These are phyloP conservation scores for Ceratocystis alfenasii DNA, from an alignment of 2,329 filamentous ascomycete species.

Conservation along the genomic window DNA sequence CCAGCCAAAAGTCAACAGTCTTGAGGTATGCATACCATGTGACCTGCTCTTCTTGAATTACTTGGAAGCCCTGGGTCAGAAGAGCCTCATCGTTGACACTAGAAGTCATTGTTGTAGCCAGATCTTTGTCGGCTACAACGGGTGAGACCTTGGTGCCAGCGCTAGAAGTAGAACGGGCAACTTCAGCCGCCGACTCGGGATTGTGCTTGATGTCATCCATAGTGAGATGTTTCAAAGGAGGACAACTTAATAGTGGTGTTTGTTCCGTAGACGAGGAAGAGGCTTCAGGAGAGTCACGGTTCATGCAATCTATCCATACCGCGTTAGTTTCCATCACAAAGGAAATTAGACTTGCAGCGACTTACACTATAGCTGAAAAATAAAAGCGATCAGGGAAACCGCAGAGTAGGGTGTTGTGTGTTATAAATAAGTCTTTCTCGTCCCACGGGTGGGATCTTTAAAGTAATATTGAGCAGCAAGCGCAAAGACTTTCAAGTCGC, in stretches of 20 bases:
- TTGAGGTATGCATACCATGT: conserved; percentile 63
- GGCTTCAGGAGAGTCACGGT: background rate
- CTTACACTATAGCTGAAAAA: background rate
- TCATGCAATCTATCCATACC: conserved; percentile 3
- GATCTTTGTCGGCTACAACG: conserved; percentile 19
- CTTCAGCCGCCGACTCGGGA: background rate
- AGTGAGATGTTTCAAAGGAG: conserved; percentile 23
- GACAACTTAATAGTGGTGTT: conserved; percentile 15
- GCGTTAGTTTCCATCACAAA: background rate
- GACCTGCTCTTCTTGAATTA: conserved; percentile 42
- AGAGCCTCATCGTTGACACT: conserved; percentile 29
- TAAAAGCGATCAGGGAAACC: background rate
- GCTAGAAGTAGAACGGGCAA: conserved; percentile 20
- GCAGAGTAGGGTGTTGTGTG: background rate
- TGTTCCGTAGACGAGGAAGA: conserved; percentile 3
- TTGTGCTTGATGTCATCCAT: conserved; percentile 6
- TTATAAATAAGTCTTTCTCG: conserved; percentile 42
- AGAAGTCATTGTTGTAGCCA: conserved; percentile 6
- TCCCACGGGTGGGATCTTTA: conserved; percentile 29
- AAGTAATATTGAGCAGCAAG: conserved; percentile 37
- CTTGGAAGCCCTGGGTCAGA: conserved; percentile 41
- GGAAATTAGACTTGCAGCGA: background rate
- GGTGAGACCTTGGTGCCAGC: conserved; percentile 18
- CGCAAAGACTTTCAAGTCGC: conserved; percentile 57
- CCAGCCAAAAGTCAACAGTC: conserved; percentile 78